Percentiles rank a stretch among this genome's conserved stretches.
phyloP scores from a whole-genome alignment of 371 early-diverging fungal species.

The Umbelopsis sp. region DNA sequence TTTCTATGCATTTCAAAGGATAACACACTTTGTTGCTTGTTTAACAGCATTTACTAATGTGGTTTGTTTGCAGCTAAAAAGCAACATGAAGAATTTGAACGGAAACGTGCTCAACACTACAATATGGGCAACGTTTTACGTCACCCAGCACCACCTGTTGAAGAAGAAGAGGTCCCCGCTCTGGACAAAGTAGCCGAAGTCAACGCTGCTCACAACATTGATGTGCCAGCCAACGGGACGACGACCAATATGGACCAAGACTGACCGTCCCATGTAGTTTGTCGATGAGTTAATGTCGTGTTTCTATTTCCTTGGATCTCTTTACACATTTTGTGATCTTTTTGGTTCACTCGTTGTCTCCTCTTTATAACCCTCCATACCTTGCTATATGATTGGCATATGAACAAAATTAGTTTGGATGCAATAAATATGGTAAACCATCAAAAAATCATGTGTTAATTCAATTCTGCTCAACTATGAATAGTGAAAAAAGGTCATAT shows the following conservation, averaged over 20 bases:
- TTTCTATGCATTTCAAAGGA: not conserved
- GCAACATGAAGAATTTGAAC: slow-evolving; percentile 71
- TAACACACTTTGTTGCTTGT: not conserved
- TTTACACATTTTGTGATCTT: not conserved
- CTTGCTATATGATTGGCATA: not conserved
- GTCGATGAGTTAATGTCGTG: not conserved
- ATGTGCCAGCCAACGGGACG: slow-evolving; percentile 9
- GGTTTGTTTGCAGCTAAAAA: slow-evolving; percentile 34
- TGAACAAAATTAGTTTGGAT: too few species aligned
- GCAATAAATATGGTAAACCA: too few species aligned
- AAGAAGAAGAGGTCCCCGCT: slow-evolving; percentile 44
- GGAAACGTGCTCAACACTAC: slow-evolving; percentile 80
- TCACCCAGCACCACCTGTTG: slow-evolving; percentile 43
- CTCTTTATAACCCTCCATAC: not conserved
- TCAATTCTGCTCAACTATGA: too few species aligned
- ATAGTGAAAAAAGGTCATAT: too few species aligned
- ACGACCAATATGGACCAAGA: not conserved
- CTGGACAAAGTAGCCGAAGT: slow-evolving; percentile 30
- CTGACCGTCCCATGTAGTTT: not conserved
- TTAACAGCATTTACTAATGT: not conserved
- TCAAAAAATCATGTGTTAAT: too few species aligned
- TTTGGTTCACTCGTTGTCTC: not conserved
- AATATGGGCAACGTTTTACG: slow-evolving; percentile 76
- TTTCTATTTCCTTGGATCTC: not conserved
- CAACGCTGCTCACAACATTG: slow-evolving; percentile 17